A percentile compares a stretch with the other conserved stretches of the same genome.
Conservation (phyloP, 345 rosid genomes). For the Eucalyptus albens region DNA sequence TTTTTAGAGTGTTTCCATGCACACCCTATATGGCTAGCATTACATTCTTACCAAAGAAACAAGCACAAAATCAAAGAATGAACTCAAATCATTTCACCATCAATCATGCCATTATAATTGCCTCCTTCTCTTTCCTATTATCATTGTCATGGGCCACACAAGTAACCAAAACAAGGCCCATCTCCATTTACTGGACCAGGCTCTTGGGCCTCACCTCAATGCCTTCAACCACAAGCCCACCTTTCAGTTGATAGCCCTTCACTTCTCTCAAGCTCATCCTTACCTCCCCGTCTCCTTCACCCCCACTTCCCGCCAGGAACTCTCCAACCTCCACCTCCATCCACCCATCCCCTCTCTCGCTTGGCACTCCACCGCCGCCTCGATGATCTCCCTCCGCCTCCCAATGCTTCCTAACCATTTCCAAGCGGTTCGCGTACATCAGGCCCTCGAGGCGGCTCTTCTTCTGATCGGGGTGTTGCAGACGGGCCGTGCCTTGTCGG, state of each 20-base stretch:
- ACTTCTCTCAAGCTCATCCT: conserved; percentile 54
- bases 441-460: background rate
- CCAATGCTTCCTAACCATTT: background rate
- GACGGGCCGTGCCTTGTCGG: background rate
- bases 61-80: background rate
- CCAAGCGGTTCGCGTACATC: background rate
- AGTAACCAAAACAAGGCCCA: background rate
- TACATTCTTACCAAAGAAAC: background rate
- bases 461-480: background rate
- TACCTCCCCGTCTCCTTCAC: conserved; percentile 9
- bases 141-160: background rate
- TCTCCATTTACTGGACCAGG: background rate
- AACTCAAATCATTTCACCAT: background rate
- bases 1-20: no score
- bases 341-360: conserved; percentile 50
- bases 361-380: background rate
- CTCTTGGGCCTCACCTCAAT: conserved; percentile 59
- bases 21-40: background rate
- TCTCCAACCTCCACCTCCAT: conserved; percentile 72
- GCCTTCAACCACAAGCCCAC: conserved; percentile 67
- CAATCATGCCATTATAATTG: background rate
- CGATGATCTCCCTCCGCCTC: background rate
- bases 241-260: conserved; percentile 59
- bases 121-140: background rate
- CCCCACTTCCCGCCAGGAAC: conserved; percentile 16